phyloP scores from a whole-genome alignment of 179 eudicot genomes.

The Silene vulgaris region DNA sequence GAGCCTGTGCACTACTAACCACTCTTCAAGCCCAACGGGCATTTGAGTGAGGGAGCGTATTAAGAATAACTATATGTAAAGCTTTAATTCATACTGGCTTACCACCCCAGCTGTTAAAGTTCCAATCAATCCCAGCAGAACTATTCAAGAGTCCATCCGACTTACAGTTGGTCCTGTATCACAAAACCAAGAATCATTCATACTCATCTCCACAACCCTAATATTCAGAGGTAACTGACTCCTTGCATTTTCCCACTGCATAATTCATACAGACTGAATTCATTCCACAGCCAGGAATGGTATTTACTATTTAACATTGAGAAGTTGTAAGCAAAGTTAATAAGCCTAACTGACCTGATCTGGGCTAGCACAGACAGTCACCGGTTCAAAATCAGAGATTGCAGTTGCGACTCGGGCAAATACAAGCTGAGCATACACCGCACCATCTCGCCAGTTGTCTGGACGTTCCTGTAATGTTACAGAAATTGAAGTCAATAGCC shows the following conservation, averaged over 20 bases:
- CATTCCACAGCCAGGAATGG: not conserved
- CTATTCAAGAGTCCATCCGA: not conserved
- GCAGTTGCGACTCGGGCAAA: constrained; percentile 72
- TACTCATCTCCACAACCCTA: constrained; percentile 89
- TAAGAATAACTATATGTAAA: too few species aligned
- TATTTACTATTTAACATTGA: too few species aligned
- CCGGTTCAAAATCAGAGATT: constrained; percentile 78
- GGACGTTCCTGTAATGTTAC: constrained; percentile 56
- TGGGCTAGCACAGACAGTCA: constrained; percentile 82
- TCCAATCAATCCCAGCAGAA: constrained; percentile 89
- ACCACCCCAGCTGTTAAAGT: constrained; percentile 92
- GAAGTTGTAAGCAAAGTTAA: not conserved
- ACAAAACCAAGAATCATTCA: constrained; percentile 95
- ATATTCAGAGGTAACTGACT: constrained; percentile 54
- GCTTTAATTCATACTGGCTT: constrained; percentile 16
- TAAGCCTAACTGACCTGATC: constrained; percentile 47
- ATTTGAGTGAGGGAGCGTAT: too few species aligned
- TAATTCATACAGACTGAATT: constrained; percentile 12
- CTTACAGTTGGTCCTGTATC: constrained; percentile 84
- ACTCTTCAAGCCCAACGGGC: too few species aligned
- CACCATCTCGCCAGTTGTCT: constrained; percentile 83
- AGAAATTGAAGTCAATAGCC: not conserved
- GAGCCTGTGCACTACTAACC: too few species aligned
- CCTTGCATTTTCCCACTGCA: constrained; percentile 81
- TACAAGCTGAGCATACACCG: constrained; percentile 52